These are phyloP conservation scores for Orychophragmus violaceus DNA, from an alignment of 345 rosid species.

Conservation along the genomic window DNA sequence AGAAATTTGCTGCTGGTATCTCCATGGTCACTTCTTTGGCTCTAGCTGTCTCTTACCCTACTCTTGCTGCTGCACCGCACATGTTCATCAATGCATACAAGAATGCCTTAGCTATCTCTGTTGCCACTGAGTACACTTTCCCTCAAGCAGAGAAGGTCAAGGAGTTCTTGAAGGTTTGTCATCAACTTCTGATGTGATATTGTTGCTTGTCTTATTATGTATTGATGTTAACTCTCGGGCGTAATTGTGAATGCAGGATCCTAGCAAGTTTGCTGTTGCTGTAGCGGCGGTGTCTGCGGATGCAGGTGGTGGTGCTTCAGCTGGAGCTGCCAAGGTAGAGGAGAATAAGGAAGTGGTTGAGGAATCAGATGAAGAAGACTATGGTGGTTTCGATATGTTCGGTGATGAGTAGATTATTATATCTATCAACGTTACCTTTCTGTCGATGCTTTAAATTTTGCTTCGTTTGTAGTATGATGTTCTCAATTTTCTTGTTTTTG, in stretches of 20 bases:
- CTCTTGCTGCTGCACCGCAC: slow-evolving; percentile 66
- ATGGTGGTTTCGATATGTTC: slow-evolving; percentile 32
- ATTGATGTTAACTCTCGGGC: neutral
- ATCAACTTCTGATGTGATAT: too few species aligned
- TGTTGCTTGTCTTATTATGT: neutral
- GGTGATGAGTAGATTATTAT: slow-evolving; percentile 18
- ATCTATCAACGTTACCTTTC: neutral
- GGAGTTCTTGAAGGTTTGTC: slow-evolving; percentile 67
- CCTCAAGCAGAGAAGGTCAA: slow-evolving; percentile 90
- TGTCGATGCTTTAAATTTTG: neutral
- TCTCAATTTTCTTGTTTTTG: slow-evolving; percentile 7
- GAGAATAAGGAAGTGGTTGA: slow-evolving; percentile 27
- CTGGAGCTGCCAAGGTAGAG: slow-evolving; percentile 25
- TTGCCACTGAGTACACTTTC: slow-evolving; percentile 72
- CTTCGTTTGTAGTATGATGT: slow-evolving; percentile 6
- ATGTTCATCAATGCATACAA: slow-evolving; percentile 80
- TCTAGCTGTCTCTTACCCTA: slow-evolving; percentile 66
- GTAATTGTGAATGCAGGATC: slow-evolving; percentile 20
- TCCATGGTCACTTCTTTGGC: slow-evolving; percentile 85
- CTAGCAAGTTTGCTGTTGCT: slow-evolving; percentile 35
- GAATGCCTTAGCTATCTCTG: slow-evolving; percentile 63
- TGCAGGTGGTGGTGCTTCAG: slow-evolving; percentile 25
- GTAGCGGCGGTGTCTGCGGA: slow-evolving; percentile 23
- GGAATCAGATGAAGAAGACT: slow-evolving; percentile 35
- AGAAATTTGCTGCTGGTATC: slow-evolving; percentile 72